phyloP scores from a whole-genome alignment of 139 green algal species.

The Chlamydomonas sphaeroides region DNA sequence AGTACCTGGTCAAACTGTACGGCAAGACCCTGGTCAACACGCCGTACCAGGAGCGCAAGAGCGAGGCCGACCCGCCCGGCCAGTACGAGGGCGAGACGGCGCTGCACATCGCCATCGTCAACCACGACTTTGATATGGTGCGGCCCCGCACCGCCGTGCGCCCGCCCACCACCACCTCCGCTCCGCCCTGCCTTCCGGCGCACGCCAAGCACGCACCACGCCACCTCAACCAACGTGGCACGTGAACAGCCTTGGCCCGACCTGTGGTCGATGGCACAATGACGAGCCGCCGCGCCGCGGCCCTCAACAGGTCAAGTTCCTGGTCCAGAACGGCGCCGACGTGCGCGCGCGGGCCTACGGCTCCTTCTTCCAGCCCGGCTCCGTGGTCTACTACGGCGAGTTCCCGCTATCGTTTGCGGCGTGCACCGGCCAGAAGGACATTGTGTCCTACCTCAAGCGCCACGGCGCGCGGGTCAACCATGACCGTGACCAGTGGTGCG shows the following conservation, averaged over 20 bases:
- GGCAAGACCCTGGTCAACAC: conserved; percentile 62
- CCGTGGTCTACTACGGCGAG: conserved; percentile 68
- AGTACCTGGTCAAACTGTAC: conserved; percentile 74
- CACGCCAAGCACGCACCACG: neutral
- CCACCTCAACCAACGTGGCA: too few species aligned
- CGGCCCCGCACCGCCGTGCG: neutral
- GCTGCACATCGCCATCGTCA: conserved; percentile 74
- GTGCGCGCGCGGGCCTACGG: conserved; percentile 63
- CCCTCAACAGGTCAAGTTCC: conserved; percentile 64
- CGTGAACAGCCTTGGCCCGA: too few species aligned
- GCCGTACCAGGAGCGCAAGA: conserved; percentile 67
- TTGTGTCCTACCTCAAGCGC: conserved; percentile 65
- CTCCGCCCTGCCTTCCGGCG: too few species aligned
- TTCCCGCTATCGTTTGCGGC: conserved; percentile 68
- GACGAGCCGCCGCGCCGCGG: too few species aligned
- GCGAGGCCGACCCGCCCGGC: conserved; percentile 51
- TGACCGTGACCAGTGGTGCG: conserved; percentile 57
- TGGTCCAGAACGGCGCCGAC: conserved; percentile 69
- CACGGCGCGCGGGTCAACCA: conserved; percentile 64
- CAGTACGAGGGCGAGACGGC: conserved; percentile 73
- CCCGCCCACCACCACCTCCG: too few species aligned
- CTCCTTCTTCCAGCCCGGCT: conserved; percentile 56
- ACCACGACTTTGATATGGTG: conserved; percentile 67
- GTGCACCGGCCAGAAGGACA: conserved; percentile 68
- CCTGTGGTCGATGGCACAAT: too few species aligned